Base-by-base conservation (phyloP, 305 asterid genomes). In the Fraxinus xanthoxyloides region DNA sequence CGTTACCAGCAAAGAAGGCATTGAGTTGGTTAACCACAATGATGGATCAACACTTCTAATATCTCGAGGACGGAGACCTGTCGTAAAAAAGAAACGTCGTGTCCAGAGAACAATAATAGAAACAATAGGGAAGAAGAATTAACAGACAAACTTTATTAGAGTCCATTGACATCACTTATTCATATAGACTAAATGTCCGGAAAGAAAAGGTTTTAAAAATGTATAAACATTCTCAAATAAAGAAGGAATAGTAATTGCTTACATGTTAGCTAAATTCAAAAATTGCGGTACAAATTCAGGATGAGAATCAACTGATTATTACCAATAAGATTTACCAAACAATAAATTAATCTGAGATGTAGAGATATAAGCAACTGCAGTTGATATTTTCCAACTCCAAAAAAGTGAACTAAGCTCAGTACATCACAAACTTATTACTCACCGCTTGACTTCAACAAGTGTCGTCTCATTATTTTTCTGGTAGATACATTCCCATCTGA, bases 11-110 rank as follows among this genome's bases (percentile, higher is more conserved):
- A 96, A 89, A 79, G 98, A 85, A 73, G 99, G 98, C 99, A 96
- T 96, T 78, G 98, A 88, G 87, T 96, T 96, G 76, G 97, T 96
- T 84, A 96, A 85, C 99, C 98, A 96, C 95, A 96, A 83, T 61
- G 99, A 92, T 72, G 99, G 99, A 90, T 94, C 99, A 82, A 96
- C 99, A 34, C 99, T 96, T 89, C 99, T 88, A 85, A 94, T 86
- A 89, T 94, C 99, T 75, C 99, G 94, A 77, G 99, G 99, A 61
- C 98, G 96, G 65, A 94, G 94, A 73, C 99, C 99, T 94, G 92
- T 32, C 5, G 40, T 75, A 13, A 70, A 31, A 51, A 28, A 13
- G 79, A 76, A 78, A 28, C 76, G 7, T 79, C 56, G 38, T 31
- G 82, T 21, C 79, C 76, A 82, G 10, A 81, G 69, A 78, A 79